Evolutionary conservation across 2,329 filamentous ascomycete genomes (phyloP).

Genomic region (Aspergillus brasiliensis): DNA sequence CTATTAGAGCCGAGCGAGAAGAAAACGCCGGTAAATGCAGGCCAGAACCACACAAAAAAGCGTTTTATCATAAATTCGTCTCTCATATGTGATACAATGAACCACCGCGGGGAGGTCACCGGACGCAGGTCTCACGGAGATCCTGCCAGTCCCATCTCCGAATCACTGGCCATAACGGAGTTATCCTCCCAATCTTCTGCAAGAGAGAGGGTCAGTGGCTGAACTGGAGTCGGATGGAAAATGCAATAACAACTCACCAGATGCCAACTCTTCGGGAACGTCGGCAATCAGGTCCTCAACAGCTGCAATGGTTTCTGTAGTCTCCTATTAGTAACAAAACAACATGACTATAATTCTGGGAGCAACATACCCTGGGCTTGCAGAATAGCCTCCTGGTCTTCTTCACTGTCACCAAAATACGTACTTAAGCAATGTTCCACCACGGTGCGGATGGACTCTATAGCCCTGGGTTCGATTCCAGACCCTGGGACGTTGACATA

Average conservation of each 20-base stretch:
- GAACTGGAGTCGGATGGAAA: slow-evolving; percentile 26
- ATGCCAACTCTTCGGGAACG: slow-evolving; percentile 42
- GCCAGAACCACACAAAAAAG: slow-evolving; percentile 14
- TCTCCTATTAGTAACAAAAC: slow-evolving; percentile 10
- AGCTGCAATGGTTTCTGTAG: slow-evolving; percentile 32
- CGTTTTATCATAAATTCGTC: slow-evolving; percentile 27
- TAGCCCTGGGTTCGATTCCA: slow-evolving; percentile 36
- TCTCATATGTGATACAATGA: slow-evolving; percentile 29
- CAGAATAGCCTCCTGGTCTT: slow-evolving; percentile 36
- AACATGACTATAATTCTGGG: background rate
- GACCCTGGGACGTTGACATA: slow-evolving; percentile 31
- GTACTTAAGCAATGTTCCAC: slow-evolving; percentile 41
- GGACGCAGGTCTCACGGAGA: slow-evolving; percentile 32
- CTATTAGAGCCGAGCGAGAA: slow-evolving; percentile 14
- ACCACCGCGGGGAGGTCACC: slow-evolving; percentile 2
- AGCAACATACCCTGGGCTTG: slow-evolving; percentile 38
- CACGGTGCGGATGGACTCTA: slow-evolving; percentile 41
- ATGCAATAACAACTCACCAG: slow-evolving; percentile 37
- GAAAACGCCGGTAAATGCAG: slow-evolving; percentile 30
- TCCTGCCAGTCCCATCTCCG: slow-evolving; percentile 41
- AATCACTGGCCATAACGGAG: slow-evolving; percentile 44
- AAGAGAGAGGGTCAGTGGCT: slow-evolving; percentile 44
- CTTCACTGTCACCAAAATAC: slow-evolving; percentile 41
- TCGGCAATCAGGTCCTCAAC: slow-evolving; percentile 42
- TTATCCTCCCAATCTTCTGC: slow-evolving; percentile 47